Evolutionary conservation across 2,329 filamentous ascomycete genomes (phyloP).

Genomic region (Fonsecaea pedrosoi): DNA sequence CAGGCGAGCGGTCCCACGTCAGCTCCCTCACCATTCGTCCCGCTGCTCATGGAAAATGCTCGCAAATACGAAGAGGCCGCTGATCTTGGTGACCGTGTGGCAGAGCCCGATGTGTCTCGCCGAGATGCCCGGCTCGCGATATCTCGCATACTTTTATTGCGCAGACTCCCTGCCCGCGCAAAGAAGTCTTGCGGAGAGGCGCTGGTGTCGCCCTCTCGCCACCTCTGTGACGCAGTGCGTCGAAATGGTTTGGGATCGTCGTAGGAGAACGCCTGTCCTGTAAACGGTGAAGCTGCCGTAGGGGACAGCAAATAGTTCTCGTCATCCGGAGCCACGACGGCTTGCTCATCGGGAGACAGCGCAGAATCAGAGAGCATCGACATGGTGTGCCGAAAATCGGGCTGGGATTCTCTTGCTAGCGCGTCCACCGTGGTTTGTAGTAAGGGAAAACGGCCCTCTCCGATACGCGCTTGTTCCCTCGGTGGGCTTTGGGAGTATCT

Average conservation of each 20-base stretch:
- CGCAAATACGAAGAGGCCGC: constrained; percentile 63
- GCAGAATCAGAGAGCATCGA: constrained; percentile 38
- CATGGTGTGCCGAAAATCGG: constrained; percentile 27
- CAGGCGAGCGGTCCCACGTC: constrained; percentile 55
- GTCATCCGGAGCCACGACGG: constrained; percentile 31
- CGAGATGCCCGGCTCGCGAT: constrained; percentile 32
- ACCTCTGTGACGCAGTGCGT: constrained; percentile 39
- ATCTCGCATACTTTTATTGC: constrained; percentile 34
- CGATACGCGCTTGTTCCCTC: constrained; percentile 37
- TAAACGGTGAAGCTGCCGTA: constrained; percentile 26
- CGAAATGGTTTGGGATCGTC: constrained; percentile 35
- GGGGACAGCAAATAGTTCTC: constrained; percentile 31
- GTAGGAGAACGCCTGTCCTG: constrained; percentile 35
- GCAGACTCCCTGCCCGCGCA: constrained; percentile 38
- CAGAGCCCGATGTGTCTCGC: constrained; percentile 45
- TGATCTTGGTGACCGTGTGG: constrained; percentile 59
- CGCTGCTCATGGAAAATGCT: constrained; percentile 57
- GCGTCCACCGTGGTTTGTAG: constrained; percentile 41
- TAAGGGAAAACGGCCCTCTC: constrained; percentile 40
- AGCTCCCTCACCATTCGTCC: constrained; percentile 36
- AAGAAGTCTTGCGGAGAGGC: constrained; percentile 45
- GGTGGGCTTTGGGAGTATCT: constrained; percentile 36
- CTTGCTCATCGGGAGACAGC: constrained; percentile 35
- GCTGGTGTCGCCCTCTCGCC: constrained; percentile 44
- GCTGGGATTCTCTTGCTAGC: constrained; percentile 37